Percentiles rank a stretch among this genome's conserved stretches.
phyloP scores from a whole-genome alignment of 2,329 filamentous ascomycete genomes.

The Aspergillus proliferans region DNA sequence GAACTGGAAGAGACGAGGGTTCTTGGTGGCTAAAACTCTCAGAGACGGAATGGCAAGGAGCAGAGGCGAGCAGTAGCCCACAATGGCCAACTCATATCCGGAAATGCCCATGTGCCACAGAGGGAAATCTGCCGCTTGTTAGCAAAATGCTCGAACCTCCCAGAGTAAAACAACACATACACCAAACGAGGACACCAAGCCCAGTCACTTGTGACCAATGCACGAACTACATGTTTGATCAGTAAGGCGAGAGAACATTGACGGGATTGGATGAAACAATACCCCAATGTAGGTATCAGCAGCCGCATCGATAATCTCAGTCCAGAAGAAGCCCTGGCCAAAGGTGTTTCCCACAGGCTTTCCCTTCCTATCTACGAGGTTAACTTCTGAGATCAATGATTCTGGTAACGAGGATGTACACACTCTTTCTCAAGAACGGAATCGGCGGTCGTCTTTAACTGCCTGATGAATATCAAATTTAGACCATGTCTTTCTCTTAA shows the following conservation, averaged over 20 bases:
- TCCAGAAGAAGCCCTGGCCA: slow-evolving; percentile 64
- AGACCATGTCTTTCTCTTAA: slow-evolving; percentile 29
- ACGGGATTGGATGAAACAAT: slow-evolving; percentile 30
- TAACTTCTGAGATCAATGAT: slow-evolving; percentile 13
- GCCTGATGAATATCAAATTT: slow-evolving; percentile 37
- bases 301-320: slow-evolving; percentile 68
- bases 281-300: slow-evolving; percentile 91
- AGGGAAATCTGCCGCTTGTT: slow-evolving; percentile 64
- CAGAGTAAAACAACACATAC: slow-evolving; percentile 48
- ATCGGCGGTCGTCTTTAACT: slow-evolving; percentile 43
- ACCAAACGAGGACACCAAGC: slow-evolving; percentile 86
- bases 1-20: slow-evolving; percentile 66
- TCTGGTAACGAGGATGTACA: slow-evolving; percentile 34
- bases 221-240: slow-evolving; percentile 57
- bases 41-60: slow-evolving; percentile 66
- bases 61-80: slow-evolving; percentile 75
- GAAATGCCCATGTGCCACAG: slow-evolving; percentile 99
- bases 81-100: slow-evolving; percentile 84
- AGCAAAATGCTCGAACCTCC: slow-evolving; percentile 6
- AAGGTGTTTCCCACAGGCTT: slow-evolving; percentile 66
- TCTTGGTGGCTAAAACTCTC: slow-evolving; percentile 60
- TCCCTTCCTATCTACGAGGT: slow-evolving; percentile 57
- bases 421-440: slow-evolving; percentile 66
- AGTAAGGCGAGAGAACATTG: not conserved
- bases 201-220: slow-evolving; percentile 96